Conservation (phyloP, 805 yeast species). For the Barnettozyma wickerhamii region DNA sequence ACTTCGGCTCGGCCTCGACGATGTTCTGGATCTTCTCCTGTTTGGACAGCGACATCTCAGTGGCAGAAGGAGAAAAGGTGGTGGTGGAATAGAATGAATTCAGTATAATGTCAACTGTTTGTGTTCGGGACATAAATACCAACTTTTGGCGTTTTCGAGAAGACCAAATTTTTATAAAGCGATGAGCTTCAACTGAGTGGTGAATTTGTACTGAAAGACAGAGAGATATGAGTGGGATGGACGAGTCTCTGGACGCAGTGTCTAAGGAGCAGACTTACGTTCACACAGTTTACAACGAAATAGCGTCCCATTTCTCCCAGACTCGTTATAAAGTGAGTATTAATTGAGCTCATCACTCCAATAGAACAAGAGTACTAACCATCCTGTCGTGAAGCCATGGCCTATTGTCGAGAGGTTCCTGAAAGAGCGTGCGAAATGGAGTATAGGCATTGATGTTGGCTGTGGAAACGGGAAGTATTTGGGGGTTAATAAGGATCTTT, state of each 20-base stretch:
- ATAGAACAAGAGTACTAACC: too few relatives aligned
- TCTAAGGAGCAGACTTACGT: conserved; percentile 72
- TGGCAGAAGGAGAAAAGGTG: too few relatives aligned
- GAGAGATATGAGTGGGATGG: conserved; percentile 13
- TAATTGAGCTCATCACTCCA: not conserved
- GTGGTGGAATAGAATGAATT: too few relatives aligned
- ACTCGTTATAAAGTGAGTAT: conserved; percentile 67
- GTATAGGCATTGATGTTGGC: conserved; percentile 88
- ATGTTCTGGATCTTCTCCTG: conserved; percentile 9
- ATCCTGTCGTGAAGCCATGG: too few relatives aligned
- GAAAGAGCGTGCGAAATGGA: conserved; percentile 40
- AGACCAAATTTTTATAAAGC: not conserved
- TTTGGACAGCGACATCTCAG: conserved; percentile 1
- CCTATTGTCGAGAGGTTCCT: conserved; percentile 83
- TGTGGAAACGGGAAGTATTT: conserved; percentile 97
- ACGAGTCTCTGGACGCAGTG: conserved; percentile 37
- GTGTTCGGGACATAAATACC: not conserved
- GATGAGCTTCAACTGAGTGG: not conserved
- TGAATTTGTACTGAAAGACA: not conserved
- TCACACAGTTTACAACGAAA: conserved; percentile 89
- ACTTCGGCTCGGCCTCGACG: conserved; percentile 17
- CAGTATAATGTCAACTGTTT: too few relatives aligned
- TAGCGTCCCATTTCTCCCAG: conserved; percentile 88
- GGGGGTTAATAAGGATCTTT: conserved; percentile 62
- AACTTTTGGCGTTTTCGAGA: not conserved